A percentile compares a stretch with the other conserved stretches of the same genome.
Conservation (phyloP, 306 rosid species). For the Trifolium repens region DNA sequence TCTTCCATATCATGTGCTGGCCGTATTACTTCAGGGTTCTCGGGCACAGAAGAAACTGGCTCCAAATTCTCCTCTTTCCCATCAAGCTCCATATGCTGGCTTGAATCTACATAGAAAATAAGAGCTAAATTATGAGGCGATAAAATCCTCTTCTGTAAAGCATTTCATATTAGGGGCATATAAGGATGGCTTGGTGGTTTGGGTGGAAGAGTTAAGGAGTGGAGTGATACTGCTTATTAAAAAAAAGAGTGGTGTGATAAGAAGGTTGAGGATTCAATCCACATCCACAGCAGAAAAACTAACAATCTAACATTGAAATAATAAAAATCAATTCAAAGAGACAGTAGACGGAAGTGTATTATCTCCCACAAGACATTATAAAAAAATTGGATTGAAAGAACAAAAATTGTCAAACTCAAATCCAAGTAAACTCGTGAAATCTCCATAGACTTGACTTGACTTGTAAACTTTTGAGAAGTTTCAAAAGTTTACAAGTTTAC, state of each 20-base stretch:
- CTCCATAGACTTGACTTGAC: background rate
- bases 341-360: constrained; percentile 13
- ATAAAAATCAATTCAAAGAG: background rate
- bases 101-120: constrained; percentile 55
- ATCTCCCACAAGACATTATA: constrained; percentile 21
- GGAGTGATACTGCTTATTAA: too few relatives aligned
- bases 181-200: too few relatives aligned
- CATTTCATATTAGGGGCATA: background rate
- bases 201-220: too few relatives aligned
- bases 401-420: background rate
- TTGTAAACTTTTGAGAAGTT: background rate
- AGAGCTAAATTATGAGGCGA: constrained; percentile 34
- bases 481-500: background rate
- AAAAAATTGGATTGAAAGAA: constrained; percentile 12
- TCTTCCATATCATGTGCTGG: constrained; percentile 42
- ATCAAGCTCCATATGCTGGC: constrained; percentile 51
- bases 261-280: too few relatives aligned
- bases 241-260: too few relatives aligned
- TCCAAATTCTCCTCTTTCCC: constrained; percentile 47
- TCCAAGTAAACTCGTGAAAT: background rate
- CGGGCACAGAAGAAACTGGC: constrained; percentile 48
- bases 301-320: too few relatives aligned
- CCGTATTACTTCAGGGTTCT: constrained; percentile 45
- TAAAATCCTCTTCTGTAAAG: constrained; percentile 28
- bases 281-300: too few relatives aligned